Evolutionary conservation across 202 grass and related monocot genomes (phyloP).

Genomic region (Schoenoplectus tabernaemontani): DNA sequence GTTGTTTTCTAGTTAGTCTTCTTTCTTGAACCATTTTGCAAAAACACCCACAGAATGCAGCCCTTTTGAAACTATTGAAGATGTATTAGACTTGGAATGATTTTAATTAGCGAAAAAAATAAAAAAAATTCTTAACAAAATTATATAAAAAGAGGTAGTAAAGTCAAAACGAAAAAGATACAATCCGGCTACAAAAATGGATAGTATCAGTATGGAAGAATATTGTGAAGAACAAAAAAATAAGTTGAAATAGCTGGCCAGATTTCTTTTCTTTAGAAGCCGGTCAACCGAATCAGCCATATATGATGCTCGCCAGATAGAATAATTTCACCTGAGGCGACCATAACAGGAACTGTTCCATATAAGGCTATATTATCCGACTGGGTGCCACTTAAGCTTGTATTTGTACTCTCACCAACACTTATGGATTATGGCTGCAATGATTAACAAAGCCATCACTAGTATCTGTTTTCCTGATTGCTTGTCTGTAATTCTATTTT

Average conservation of each 20-base stretch:
- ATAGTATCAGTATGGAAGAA: not conserved
- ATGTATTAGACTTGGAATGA: not conserved
- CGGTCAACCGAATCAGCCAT: not conserved
- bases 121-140: not conserved
- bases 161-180: not conserved
- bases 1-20: not conserved
- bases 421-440: conserved; percentile 77
- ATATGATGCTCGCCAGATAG: not conserved
- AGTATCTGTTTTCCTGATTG: conserved; percentile 75
- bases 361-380: conserved; percentile 34
- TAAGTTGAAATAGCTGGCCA: not conserved
- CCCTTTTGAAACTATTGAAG: not conserved
- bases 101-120: not conserved
- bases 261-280: not conserved
- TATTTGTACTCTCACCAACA: conserved; percentile 62
- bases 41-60: not conserved
- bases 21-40: not conserved
- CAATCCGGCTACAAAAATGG: not conserved
- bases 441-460: conserved; percentile 61
- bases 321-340: conserved; percentile 70
- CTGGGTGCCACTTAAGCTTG: conserved; percentile 29
- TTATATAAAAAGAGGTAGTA: not conserved
- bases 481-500: conserved; percentile 51
- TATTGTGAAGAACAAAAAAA: not conserved
- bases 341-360: conserved; percentile 81